A percentile compares a stretch with the other conserved stretches of the same genome.
phyloP scores from a whole-genome alignment of 257 asterid genomes.

The Nicotiana undulata region DNA sequence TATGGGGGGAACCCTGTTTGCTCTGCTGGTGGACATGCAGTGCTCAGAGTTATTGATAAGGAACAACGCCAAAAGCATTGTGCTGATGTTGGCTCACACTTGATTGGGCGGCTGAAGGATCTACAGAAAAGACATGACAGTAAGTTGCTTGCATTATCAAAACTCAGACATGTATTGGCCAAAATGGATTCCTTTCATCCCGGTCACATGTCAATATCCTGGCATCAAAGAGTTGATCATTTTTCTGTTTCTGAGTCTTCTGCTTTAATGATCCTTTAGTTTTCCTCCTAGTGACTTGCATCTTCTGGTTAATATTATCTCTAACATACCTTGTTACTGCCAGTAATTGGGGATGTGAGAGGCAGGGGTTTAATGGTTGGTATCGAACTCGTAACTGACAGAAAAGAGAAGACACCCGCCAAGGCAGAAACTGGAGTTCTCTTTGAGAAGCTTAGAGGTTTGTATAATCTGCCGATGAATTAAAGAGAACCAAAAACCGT shows the following conservation, averaged over 20 bases:
- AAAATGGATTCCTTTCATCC: background rate
- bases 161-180: background rate
- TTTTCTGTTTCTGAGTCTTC: background rate
- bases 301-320: background rate
- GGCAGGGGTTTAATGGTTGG: conserved; percentile 97
- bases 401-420: conserved; percentile 69
- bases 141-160: conserved; percentile 24
- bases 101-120: conserved; percentile 53
- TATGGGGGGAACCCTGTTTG: conserved; percentile 98
- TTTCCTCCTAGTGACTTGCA: background rate
- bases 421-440: conserved; percentile 84
- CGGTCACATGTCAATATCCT: background rate
- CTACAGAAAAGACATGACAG: conserved; percentile 80
- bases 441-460: conserved; percentile 90
- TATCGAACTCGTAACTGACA: conserved; percentile 78
- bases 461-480: conserved; percentile 16
- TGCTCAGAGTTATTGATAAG: conserved; percentile 73
- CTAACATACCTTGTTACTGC: background rate
- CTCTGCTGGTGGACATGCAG: conserved; percentile 95
- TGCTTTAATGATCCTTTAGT: background rate
- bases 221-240: background rate
- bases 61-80: conserved; percentile 87
- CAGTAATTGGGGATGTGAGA: conserved; percentile 94
- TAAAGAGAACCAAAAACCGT: background rate
- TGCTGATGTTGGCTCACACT: conserved; percentile 77